These are phyloP conservation scores for Diaporthe humulicola DNA, from an alignment of 2,329 filamentous ascomycete species.

Conservation along the genomic window DNA sequence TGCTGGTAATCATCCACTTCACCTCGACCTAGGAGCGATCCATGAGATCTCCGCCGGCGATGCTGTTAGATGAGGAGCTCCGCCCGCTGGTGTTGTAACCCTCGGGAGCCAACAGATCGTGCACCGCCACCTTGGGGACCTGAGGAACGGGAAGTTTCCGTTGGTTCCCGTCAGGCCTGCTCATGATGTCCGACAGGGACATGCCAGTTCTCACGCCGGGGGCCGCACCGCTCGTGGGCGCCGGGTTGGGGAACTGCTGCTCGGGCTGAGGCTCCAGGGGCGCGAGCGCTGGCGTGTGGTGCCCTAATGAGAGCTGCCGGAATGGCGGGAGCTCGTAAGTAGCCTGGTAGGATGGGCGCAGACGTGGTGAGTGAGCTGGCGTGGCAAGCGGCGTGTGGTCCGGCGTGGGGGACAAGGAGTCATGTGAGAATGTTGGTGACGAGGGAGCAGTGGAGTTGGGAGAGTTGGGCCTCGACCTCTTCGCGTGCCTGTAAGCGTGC, in stretches of 20 bases:
- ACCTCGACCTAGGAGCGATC: constrained; percentile 56
- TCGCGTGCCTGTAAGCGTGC: constrained; percentile 77
- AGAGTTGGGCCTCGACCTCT: constrained; percentile 92
- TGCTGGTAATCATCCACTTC: constrained; percentile 21
- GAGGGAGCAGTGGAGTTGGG: constrained; percentile 96
- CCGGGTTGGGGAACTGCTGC: constrained; percentile 53
- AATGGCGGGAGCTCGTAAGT: constrained; percentile 87
- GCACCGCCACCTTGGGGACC: constrained; percentile 88
- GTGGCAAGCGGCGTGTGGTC: constrained; percentile 99
- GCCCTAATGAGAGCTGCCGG: constrained; percentile 70
- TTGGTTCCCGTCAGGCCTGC: constrained; percentile 86
- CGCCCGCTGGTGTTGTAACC: constrained; percentile 80
- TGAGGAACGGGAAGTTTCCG: constrained; percentile 92
- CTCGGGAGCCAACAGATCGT: constrained; percentile 81
- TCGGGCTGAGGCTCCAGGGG: constrained; percentile 71
- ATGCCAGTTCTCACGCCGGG: constrained; percentile 73
- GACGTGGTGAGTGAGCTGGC: constrained; percentile 91
- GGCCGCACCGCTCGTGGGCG: constrained; percentile 45
- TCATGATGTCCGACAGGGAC: constrained; percentile 93
- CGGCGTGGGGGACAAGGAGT: constrained; percentile 93
- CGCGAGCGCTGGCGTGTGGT: constrained; percentile 68
- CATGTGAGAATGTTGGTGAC: constrained; percentile 95
- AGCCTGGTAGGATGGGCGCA: constrained; percentile 79
- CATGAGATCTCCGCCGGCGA: constrained; percentile 79
- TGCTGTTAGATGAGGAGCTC: constrained; percentile 82